phyloP scores from a whole-genome alignment of 176 grass and related monocot species.

The Melocanna baccifera region DNA sequence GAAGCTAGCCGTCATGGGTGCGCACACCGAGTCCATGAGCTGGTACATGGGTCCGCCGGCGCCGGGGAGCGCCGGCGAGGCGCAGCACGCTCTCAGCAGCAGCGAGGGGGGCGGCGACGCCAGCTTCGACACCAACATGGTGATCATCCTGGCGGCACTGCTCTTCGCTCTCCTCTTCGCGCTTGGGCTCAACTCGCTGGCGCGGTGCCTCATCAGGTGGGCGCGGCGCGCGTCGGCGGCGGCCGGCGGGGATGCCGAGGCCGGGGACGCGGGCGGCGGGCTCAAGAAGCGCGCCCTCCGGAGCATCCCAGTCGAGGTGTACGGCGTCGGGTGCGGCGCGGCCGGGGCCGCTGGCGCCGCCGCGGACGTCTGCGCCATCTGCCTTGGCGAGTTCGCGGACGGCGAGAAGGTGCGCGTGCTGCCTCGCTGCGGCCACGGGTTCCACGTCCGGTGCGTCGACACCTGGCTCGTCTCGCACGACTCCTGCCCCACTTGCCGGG shows the following conservation, averaged over 20 bases:
- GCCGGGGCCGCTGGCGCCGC: neutral
- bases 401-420: slow-evolving; percentile 79
- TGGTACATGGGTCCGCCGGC: slow-evolving; percentile 36
- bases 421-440: slow-evolving; percentile 75
- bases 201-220: slow-evolving; percentile 59
- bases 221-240: slow-evolving; percentile 33
- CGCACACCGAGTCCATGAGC: slow-evolving; percentile 30
- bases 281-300: slow-evolving; percentile 59
- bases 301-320: slow-evolving; percentile 72
- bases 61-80: slow-evolving; percentile 21
- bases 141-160: slow-evolving; percentile 88
- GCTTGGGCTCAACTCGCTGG: slow-evolving; percentile 66
- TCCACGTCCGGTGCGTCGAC: slow-evolving; percentile 85
- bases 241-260: neutral
- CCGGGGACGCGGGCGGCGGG: slow-evolving; percentile 4
- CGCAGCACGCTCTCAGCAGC: slow-evolving; percentile 41
- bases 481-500: slow-evolving; percentile 84
- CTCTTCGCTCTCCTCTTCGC: slow-evolving; percentile 79
- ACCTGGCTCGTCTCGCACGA: slow-evolving; percentile 69
- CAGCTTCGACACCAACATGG: slow-evolving; percentile 96
- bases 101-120: slow-evolving; percentile 17
- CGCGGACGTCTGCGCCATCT: slow-evolving; percentile 76
- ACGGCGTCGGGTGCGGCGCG: slow-evolving; percentile 41
- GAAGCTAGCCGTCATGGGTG: neutral
- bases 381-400: slow-evolving; percentile 84